Evolutionary conservation across 1,284 basidiomycete genomes (phyloP).

Genomic region (Moniliella sp.): DNA sequence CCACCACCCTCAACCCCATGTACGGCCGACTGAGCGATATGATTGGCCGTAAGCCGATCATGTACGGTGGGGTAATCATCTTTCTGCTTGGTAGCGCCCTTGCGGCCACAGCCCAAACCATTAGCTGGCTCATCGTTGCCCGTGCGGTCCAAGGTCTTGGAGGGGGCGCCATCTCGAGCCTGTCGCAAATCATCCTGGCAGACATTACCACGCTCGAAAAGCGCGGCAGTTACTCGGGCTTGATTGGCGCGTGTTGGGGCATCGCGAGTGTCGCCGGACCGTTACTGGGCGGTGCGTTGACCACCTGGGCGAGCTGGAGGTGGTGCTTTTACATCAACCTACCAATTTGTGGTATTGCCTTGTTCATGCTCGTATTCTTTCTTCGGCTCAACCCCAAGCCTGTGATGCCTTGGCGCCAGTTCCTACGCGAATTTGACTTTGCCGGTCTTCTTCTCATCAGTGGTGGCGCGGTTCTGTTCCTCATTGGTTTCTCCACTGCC

Average conservation of each 20-base stretch:
- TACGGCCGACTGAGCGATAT: conserved; percentile 4
- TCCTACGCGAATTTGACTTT: neutral
- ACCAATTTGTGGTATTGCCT: conserved; percentile 2
- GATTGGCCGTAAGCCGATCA: conserved; percentile 3
- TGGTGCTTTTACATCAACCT: conserved; percentile 5
- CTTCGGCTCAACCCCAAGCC: neutral
- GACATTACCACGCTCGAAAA: conserved; percentile 5
- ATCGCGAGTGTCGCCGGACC: conserved; percentile 2
- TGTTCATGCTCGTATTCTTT: conserved; percentile 1
- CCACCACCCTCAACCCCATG: conserved; percentile 2
- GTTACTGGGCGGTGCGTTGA: conserved; percentile 3
- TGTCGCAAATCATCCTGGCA: conserved; percentile 5
- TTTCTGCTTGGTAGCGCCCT: conserved; percentile 3
- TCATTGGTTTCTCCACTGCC: too few species aligned
- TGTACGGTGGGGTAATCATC: neutral
- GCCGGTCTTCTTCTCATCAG: neutral
- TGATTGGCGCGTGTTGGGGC: conserved; percentile 3
- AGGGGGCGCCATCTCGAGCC: conserved; percentile 4
- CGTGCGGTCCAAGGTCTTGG: conserved; percentile 5
- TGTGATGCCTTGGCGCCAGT: too few species aligned
- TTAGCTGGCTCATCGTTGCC: conserved; percentile 2
- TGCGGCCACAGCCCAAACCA: conserved; percentile 2
- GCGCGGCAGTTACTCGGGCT: conserved; percentile 4
- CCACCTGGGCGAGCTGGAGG: conserved; percentile 1
- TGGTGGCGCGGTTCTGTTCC: too few species aligned